Base-by-base conservation (phyloP, 441 rosid genomes). In the Francoa sonchifolia region DNA sequence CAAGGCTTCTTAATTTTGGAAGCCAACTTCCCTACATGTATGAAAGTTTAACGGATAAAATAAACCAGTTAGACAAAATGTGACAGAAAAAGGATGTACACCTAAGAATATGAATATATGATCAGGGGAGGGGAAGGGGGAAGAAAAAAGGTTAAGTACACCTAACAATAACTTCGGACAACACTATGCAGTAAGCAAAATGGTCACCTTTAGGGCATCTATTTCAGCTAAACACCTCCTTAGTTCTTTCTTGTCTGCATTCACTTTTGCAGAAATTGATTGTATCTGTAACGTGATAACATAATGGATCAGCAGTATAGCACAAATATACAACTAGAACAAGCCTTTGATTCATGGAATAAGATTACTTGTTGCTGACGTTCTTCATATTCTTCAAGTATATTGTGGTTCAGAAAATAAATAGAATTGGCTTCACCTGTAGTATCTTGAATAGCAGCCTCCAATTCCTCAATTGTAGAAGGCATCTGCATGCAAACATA, bases 391-490 rank as follows among this genome's bases (percentile, higher is more conserved):
- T 85, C 95, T 55, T 74, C 67, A 42, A 90, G 49, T 18, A 82
- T 68, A 57, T 90, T 90, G 46, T 76, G 81, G 67, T 90, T 90
- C 44, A 90, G 68, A 29, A 71, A 80, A 41, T 76, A 77, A 49
- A 76, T 82, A 36, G 96, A 82, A 65, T 90, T 90, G 39, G 96
- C 96, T 67, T 79, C 81, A 60, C 87, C 65, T 21, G 69, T 48
- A 45, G 61, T 72, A 60, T 82, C 98, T 62, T 82, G 84, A 48
- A 86, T 86, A 16, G 89, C 93, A 44, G 93, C 98, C 61, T 80
- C 82, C 66, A 90, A 46, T 55, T 90, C 96, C 74, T 85, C 98
- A 30, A 90, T 57, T 17, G 96, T 86, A 19, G 81, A 67, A 36
- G 96, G 95, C 96, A 90, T 82, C 83, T 82, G 67, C 47, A 52